Conservation (phyloP, 2,329 filamentous ascomycete genomes). For the Xylariaceae sp. region DNA sequence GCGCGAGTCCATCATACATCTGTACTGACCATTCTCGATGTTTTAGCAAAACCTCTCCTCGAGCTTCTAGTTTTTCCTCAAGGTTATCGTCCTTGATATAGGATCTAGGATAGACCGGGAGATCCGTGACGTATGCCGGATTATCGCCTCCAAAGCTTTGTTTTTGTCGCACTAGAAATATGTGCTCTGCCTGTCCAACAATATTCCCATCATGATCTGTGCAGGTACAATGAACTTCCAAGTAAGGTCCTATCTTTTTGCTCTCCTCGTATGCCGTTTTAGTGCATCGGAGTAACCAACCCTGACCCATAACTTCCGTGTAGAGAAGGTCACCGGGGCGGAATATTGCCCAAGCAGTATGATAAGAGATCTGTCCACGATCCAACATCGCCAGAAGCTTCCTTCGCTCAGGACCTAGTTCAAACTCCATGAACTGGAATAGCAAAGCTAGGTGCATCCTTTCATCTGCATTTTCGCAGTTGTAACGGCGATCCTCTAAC, state of each 20-base stretch:
- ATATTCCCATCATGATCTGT: constrained; percentile 29
- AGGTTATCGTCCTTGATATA: constrained; percentile 1
- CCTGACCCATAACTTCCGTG: constrained; percentile 18
- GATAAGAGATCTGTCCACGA: constrained; percentile 22
- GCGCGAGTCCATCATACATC: constrained; percentile 23
- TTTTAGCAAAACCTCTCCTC: constrained; percentile 8
- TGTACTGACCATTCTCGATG: constrained; percentile 9
- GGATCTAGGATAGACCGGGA: constrained; percentile 13
- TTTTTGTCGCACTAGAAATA: constrained; percentile 22
- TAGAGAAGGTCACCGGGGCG: constrained; percentile 27
- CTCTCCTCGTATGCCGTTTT: constrained; percentile 28
- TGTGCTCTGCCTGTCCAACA: constrained; percentile 16
- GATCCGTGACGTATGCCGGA: constrained; percentile 1
- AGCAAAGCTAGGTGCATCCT: constrained; percentile 30
- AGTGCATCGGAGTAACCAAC: constrained; percentile 24
- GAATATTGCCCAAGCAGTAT: constrained; percentile 27
- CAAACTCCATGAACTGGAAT: constrained; percentile 29
- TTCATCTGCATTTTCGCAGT: too few relatives aligned
- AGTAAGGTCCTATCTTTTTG: constrained; percentile 13
- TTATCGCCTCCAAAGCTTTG: constrained; percentile 19
- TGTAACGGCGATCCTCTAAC: too few relatives aligned
- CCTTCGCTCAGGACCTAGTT: constrained; percentile 23
- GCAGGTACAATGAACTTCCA: constrained; percentile 28
- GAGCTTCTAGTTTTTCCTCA: background rate
- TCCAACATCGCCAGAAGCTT: constrained; percentile 23